phyloP scores from a whole-genome alignment of 2,329 filamentous ascomycete species.

The Verticillium dahliae region DNA sequence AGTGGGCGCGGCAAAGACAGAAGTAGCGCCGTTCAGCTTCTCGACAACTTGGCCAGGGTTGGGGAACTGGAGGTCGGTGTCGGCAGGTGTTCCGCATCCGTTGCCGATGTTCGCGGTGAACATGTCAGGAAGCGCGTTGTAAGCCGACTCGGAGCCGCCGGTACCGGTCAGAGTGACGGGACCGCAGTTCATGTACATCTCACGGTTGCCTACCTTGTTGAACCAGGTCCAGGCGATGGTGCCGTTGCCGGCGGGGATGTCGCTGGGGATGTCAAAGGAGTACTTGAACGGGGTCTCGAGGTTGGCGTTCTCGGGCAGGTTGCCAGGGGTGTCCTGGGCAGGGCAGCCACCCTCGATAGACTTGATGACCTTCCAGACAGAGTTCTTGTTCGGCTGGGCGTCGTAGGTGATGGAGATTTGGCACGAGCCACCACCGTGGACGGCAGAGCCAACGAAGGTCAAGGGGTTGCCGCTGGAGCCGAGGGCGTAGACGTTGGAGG shows the following conservation, averaged over 20 bases:
- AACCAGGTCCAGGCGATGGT: constrained; percentile 92
- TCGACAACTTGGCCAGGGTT: constrained; percentile 56
- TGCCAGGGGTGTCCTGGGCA: too few relatives aligned
- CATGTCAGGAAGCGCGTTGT: constrained; percentile 63
- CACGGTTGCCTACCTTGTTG: constrained; percentile 86
- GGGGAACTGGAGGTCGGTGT: constrained; percentile 58
- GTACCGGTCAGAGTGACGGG: constrained; percentile 58
- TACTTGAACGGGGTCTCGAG: too few relatives aligned
- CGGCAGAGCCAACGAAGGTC: too few relatives aligned
- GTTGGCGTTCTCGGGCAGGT: too few relatives aligned
- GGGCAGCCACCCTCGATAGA: constrained; percentile 85
- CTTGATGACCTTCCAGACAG: constrained; percentile 82
- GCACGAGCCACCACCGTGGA: constrained; percentile 88
- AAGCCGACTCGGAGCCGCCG: constrained; percentile 42
- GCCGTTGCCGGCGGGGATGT: constrained; percentile 68
- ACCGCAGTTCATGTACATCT: constrained; percentile 98
- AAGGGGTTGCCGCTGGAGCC: constrained; percentile 53
- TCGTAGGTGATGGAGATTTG: constrained; percentile 85
- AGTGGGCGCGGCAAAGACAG: constrained; percentile 22
- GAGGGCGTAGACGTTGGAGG: constrained; percentile 54
- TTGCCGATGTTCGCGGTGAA: constrained; percentile 64
- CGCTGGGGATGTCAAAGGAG: constrained; percentile 63
- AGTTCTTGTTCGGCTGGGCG: constrained; percentile 54
- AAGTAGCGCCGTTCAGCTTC: constrained; percentile 30
- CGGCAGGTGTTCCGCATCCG: constrained; percentile 48